These are phyloP conservation scores for Bipolaris cookei DNA, from an alignment of 2,329 filamentous ascomycete genomes.

Conservation along the genomic window DNA sequence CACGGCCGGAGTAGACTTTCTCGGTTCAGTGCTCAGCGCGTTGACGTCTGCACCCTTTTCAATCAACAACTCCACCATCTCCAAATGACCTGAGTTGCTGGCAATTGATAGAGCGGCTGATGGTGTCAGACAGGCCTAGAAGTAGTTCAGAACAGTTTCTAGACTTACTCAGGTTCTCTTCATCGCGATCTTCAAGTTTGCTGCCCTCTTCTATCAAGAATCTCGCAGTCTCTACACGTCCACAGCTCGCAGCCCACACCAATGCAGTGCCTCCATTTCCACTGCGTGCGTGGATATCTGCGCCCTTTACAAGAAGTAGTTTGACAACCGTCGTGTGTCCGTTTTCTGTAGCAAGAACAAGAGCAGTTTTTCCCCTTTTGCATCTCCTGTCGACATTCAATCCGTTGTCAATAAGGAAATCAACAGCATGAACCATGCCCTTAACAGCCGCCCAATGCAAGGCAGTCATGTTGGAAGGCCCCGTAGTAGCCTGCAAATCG, in stretches of 20 bases:
- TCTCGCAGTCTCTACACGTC: slow-evolving; percentile 13
- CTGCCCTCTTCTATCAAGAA: background rate
- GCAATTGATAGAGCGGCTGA: background rate
- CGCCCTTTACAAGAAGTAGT: slow-evolving; percentile 28
- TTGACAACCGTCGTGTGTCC: slow-evolving; percentile 23
- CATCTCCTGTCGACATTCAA: background rate
- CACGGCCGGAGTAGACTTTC: slow-evolving; percentile 20
- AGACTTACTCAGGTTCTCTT: background rate
- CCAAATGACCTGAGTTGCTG: slow-evolving; percentile 22
- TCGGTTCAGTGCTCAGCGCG: slow-evolving; percentile 11
- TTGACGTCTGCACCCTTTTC: slow-evolving; percentile 27
- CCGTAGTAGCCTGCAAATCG: slow-evolving; percentile 7
- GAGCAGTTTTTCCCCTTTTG: slow-evolving; percentile 23
- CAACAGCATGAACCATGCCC: background rate
- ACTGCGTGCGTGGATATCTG: slow-evolving; percentile 20
- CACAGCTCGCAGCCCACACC: slow-evolving; percentile 24
- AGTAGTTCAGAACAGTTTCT: background rate
- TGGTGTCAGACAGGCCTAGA: background rate
- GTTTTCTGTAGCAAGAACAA: slow-evolving; percentile 27
- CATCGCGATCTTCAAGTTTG: background rate
- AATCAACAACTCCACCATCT: slow-evolving; percentile 26
- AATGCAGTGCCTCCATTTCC: slow-evolving; percentile 21
- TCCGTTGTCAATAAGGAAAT: background rate
- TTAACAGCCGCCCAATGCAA: background rate
- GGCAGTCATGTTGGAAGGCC: background rate